phyloP scores from a whole-genome alignment of 2,329 filamentous ascomycete species.

The Sclerotinia borealis region DNA sequence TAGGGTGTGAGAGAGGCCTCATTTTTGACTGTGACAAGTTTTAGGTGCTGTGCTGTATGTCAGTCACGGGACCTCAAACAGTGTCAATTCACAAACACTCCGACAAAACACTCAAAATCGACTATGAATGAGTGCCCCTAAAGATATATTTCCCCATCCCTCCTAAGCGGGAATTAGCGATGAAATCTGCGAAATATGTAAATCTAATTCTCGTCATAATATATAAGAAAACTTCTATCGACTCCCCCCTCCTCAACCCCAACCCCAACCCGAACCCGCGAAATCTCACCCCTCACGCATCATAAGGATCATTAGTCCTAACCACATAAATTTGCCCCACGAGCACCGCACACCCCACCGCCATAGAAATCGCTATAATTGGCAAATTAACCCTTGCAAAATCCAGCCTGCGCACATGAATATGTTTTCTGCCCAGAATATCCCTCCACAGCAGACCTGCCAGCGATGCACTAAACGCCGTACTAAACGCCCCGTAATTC shows the following conservation, averaged over 20 bases:
- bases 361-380: constrained; percentile 65
- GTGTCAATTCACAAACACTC: no score
- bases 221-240: neutral
- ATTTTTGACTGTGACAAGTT: no score
- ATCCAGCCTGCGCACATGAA: constrained; percentile 55
- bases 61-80: no score
- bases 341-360: constrained; percentile 54
- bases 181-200: neutral
- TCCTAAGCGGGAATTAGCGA: no score
- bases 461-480: constrained; percentile 64
- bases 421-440: constrained; percentile 62
- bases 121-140: no score
- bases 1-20: no score
- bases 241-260: neutral
- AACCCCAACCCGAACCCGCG: neutral
- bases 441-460: constrained; percentile 69
- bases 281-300: neutral
- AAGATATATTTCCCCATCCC: no score
- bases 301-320: constrained; percentile 28
- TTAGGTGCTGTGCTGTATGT: no score
- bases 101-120: no score
- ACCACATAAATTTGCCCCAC: constrained; percentile 59
- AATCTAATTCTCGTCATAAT: neutral
- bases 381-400: constrained; percentile 65
- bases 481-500: constrained; percentile 70